These are phyloP conservation scores for Pyrenochaeta sp. DNA, from an alignment of 2,329 filamentous ascomycete species.

Conservation along the genomic window DNA sequence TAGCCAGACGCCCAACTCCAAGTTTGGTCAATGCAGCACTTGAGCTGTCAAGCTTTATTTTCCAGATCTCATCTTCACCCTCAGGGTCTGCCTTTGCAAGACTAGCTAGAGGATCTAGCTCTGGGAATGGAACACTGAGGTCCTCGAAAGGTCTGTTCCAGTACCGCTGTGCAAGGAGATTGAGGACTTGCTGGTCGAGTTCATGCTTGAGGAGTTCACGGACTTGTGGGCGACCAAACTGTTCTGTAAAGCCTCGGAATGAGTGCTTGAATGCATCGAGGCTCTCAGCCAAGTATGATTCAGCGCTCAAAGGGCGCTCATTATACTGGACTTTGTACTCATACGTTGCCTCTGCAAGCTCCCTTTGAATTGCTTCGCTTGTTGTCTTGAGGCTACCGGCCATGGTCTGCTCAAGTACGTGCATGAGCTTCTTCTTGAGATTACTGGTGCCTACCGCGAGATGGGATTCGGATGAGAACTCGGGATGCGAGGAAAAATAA, in stretches of 20 bases:
- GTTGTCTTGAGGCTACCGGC: conserved; percentile 88
- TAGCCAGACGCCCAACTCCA: conserved; percentile 90
- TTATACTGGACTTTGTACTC: conserved; percentile 99
- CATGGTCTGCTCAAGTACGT: conserved; percentile 97
- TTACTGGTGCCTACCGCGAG: conserved; percentile 84
- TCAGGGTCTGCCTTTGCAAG: conserved; percentile 82
- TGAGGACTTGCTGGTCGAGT: conserved; percentile 92
- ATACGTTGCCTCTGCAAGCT: conserved; percentile 95
- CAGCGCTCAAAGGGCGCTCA: conserved; percentile 90
- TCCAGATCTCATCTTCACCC: conserved; percentile 84
- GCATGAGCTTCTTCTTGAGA: conserved; percentile 94
- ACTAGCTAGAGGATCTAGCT: conserved; percentile 76
- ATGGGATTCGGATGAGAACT: conserved; percentile 78
- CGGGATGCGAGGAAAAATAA: conserved; percentile 86
- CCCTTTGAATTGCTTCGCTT: conserved; percentile 89
- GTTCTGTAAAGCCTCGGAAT: conserved; percentile 91
- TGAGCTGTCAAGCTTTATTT: conserved; percentile 90
- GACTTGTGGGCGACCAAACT: conserved; percentile 89
- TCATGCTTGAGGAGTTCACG: conserved; percentile 89
- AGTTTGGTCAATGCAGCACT: conserved; percentile 91
- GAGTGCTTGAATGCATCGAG: conserved; percentile 97
- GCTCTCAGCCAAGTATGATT: conserved; percentile 95
- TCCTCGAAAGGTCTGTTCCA: conserved; percentile 97
- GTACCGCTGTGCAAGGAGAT: conserved; percentile 90
- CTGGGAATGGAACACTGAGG: conserved; percentile 70